Conservation (phyloP, 441 rosid genomes). For the Syzygium syzygioides region DNA sequence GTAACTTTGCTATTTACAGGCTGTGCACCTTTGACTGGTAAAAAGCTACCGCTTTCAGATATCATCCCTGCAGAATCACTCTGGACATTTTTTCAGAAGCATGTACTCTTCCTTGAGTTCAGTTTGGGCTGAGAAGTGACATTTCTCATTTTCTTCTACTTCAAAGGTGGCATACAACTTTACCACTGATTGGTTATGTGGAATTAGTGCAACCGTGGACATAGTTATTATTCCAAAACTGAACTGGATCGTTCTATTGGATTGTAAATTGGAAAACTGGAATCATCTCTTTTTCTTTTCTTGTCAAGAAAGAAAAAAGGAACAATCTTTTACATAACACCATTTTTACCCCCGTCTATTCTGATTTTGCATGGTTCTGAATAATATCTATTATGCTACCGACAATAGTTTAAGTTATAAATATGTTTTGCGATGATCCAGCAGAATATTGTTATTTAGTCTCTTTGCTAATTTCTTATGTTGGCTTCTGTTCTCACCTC, state of each 20-base stretch:
- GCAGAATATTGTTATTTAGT: not conserved
- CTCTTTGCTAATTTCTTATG: not conserved
- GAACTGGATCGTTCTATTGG: not conserved
- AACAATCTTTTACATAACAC: not conserved
- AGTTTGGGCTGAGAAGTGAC: not conserved
- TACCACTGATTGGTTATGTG: not conserved
- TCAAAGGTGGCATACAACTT: not conserved
- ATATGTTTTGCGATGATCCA: not conserved
- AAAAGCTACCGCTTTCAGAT: not conserved
- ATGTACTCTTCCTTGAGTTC: not conserved
- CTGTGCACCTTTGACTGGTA: not conserved
- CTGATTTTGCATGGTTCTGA: not conserved
- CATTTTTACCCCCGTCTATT: not conserved
- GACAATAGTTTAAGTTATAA: not conserved
- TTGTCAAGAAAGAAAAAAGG: not conserved
- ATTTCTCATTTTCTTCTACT: not conserved
- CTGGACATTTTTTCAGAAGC: not conserved
- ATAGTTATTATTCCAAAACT: not conserved
- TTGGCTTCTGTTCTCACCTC: not conserved
- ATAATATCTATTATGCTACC: not conserved
- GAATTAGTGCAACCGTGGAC: not conserved
- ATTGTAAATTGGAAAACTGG: not conserved
- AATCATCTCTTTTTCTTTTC: not conserved
- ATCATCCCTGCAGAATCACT: not conserved
- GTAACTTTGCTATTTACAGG: not conserved